Evolutionary conservation across 208 protist species (phyloP).

Genomic region (Trypanosoma mega): DNA sequence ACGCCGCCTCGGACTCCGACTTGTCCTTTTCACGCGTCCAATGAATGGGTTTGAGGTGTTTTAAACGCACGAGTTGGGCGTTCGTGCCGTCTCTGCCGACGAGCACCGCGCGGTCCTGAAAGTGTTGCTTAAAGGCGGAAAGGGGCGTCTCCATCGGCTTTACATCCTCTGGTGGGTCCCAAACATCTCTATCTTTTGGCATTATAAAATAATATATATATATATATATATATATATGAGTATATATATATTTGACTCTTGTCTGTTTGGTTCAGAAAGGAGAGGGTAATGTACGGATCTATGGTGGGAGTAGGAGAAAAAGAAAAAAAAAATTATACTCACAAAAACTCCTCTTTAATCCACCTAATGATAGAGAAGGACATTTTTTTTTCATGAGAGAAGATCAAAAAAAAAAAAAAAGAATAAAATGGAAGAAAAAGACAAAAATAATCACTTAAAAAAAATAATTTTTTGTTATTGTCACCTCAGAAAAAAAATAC

Average conservation of each 20-base stretch:
- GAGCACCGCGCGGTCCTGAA: constrained; percentile 50
- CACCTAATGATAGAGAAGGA: no score
- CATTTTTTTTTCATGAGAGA: no score
- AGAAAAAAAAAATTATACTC: constrained; percentile 22
- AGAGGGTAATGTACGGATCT: neutral
- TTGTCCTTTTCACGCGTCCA: neutral
- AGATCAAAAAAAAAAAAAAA: no score
- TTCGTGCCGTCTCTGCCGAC: constrained; percentile 59
- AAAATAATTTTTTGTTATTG: no score
- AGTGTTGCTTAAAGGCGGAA: constrained; percentile 63
- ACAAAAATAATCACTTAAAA: no score
- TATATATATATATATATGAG: constrained; percentile 7
- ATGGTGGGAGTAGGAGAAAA: neutral
- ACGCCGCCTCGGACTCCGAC: neutral
- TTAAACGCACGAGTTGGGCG: constrained; percentile 34
- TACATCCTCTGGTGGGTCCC: constrained; percentile 51
- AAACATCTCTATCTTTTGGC: constrained; percentile 65
- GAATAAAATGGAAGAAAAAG: no score
- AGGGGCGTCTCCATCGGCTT: constrained; percentile 2
- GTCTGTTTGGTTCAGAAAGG: no score
- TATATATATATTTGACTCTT: no score
- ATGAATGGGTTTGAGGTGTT: neutral
- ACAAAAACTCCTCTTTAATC: no score
- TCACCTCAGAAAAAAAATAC: no score
- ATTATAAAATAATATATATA: constrained; percentile 11